phyloP scores from a whole-genome alignment of 306 rosid genomes.

The Acacia confusa region DNA sequence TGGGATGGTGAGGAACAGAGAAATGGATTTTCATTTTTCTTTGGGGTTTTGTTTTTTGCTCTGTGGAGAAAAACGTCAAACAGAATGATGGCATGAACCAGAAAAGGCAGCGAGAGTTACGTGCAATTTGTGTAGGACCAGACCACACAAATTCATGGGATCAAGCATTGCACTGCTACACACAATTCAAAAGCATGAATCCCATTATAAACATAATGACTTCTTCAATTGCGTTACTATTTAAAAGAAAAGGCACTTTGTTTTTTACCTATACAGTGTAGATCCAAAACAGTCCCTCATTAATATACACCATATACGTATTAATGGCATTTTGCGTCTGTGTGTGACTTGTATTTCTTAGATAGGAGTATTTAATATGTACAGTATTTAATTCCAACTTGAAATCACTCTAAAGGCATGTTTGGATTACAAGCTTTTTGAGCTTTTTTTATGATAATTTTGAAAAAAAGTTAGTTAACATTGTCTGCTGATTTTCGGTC shows the following conservation, averaged over 20 bases:
- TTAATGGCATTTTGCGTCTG: not conserved
- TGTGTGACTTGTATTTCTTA: not conserved
- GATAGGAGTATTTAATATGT: not conserved
- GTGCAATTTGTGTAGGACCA: constrained; percentile 27
- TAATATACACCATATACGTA: not conserved
- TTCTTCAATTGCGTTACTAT: not conserved
- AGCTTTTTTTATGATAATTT: no score
- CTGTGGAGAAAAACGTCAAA: not conserved
- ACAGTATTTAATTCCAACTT: not conserved
- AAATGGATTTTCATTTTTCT: not conserved
- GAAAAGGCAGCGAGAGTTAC: constrained; percentile 24
- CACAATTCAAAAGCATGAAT: not conserved
- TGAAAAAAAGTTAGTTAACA: no score
- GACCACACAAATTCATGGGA: constrained; percentile 34
- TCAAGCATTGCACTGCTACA: constrained; percentile 25
- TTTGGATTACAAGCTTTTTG: no score
- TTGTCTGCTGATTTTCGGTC: no score
- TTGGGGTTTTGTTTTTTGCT: not conserved
- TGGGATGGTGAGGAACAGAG: not conserved
- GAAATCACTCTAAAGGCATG: not conserved
- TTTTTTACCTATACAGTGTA: not conserved
- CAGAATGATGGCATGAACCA: constrained; percentile 31
- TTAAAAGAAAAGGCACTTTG: not conserved
- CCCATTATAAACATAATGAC: not conserved
- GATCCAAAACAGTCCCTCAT: not conserved